Base-by-base conservation (phyloP, 257 asterid species). In the Penstemon eatonii region DNA sequence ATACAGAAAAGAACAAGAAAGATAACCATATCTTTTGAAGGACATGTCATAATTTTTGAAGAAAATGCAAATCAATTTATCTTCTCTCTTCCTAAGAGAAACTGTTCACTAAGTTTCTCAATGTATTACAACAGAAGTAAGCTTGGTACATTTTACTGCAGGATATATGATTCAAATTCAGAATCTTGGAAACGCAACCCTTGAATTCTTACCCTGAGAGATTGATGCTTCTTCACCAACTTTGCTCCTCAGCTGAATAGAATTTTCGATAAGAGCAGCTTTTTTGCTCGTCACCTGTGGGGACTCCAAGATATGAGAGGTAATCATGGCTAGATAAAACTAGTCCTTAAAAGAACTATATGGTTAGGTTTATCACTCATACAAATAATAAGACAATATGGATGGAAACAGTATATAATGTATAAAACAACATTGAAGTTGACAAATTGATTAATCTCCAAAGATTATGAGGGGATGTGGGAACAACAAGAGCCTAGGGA, bases 251-350 rank as follows among this genome's bases (percentile, higher is more conserved):
- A 94, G 80, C 80, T 81, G 87, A 72, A 69, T 63, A 63, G 76
- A 78, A 55, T 82, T 84, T 78, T 87, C 97, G 63, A 93, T 85
- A 65, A 93, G 88, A 70, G 95, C 86, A 58, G 96, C 87, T 84
- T 94, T 94, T 85, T 91, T 91, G 42, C 91, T 73, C 0, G 99
- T 87, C 80, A 94, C 99, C 99, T 90, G 67, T 70, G 58, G 36
- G 49, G 55, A 68, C 55, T 58, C 12, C 50, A 57, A 33, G n/a
- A 69, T 69, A 72, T 49, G 66, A 45, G 75, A 56, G 44, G 45
- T 67, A 55, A 60, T 36, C 65, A 64, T 40, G 42, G 45, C 66
- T 66, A 49, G 38, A 60, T 55, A 64, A 60, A 63, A 57, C 19
- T 55, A 65, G 15, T 66, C 15, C 57, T 44, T 19, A 40, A 13